Evolutionary conservation across 139 green algal genomes (phyloP), one percentile per base, ranked within the genome.

Genomic region (Tetradesmus obliquus): DNA sequence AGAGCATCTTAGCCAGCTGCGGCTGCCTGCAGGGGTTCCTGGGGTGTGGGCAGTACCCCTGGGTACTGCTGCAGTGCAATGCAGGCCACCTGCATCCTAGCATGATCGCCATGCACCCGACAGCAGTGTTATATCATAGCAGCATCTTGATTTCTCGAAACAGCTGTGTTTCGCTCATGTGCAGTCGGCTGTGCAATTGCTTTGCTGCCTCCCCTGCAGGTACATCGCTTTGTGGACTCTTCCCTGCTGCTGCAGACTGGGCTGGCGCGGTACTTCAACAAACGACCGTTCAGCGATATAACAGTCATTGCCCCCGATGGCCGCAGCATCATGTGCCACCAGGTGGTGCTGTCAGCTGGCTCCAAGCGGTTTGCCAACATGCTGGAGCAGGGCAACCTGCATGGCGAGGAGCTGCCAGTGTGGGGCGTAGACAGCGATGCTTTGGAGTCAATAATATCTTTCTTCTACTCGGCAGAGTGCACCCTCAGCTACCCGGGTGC

Each of bases 381-480:
- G 76, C 79, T 95, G 19, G 92, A 95, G 10, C 90, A 91, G 19
- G 93, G 91, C 71, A 83, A 88, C 19, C 83, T 93, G 10, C 3
- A 58, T 7, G 85, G 86, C 5, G 85, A 93, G 66, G 92, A 96
- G 91, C 91, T 96, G 58, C 94, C 94, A 32, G 92, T 96, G 4
- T 90, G 87, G 62, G 94, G 94, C 4, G 94, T 96, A 66, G 94
- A 96, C 71, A 85, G 85, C 2, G 87, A 88, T 9, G 93, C 91
- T 19, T 84, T 96, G 45, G 83, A 95, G 58, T 19, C 53, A 0
- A 85, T 95, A 20, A 81, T 96, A 17, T 45, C 71, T 5, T 95
- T 94, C 90, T 94, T 95, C 84, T 95, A 95, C 91, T 85, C 79
- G 1, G 93, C 91, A 20, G 87, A 93, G 22, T 93, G 88, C 92